A percentile compares a stretch with the other conserved stretches of the same genome.
phyloP scores from a whole-genome alignment of 805 yeast species.

The Metschnikowia bowlesiae region DNA sequence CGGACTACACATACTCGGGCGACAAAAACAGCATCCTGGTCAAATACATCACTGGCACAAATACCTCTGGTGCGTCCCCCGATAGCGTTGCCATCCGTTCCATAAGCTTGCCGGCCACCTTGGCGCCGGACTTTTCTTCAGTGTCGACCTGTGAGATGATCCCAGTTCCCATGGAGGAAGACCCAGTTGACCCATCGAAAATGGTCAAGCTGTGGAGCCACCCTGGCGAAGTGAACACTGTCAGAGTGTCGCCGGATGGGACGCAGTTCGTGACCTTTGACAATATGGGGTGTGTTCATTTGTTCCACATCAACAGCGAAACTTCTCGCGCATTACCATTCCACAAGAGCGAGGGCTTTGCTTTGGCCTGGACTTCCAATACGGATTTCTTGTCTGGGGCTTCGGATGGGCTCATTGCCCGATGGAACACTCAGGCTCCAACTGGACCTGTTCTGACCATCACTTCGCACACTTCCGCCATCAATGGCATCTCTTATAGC shows the following conservation, averaged over 20 bases:
- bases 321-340: conserved; percentile 36
- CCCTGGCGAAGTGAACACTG: conserved; percentile 62
- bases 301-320: conserved; percentile 32
- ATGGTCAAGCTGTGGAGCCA: conserved; percentile 46
- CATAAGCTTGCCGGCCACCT: conserved; percentile 47
- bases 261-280: conserved; percentile 52
- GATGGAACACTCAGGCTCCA: conserved; percentile 57
- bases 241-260: conserved; percentile 49
- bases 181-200: not conserved
- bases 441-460: conserved; percentile 46
- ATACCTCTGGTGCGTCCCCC: conserved; percentile 34
- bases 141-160: conserved; percentile 18
- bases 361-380: conserved; percentile 61
- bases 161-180: conserved; percentile 15
- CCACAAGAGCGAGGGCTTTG: conserved; percentile 66
- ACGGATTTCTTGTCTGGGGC: conserved; percentile 55
- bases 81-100: conserved; percentile 45
- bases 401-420: conserved; percentile 60
- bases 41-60: conserved; percentile 47
- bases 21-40: conserved; percentile 27
- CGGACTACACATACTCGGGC: conserved; percentile 34
- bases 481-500: conserved; percentile 67
- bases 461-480: conserved; percentile 50
- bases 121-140: conserved; percentile 32
- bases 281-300: conserved; percentile 45